A percentile compares a stretch with the other conserved stretches of the same genome.
Conservation (phyloP, 345 rosid genomes). For the Cardamine occulta region DNA sequence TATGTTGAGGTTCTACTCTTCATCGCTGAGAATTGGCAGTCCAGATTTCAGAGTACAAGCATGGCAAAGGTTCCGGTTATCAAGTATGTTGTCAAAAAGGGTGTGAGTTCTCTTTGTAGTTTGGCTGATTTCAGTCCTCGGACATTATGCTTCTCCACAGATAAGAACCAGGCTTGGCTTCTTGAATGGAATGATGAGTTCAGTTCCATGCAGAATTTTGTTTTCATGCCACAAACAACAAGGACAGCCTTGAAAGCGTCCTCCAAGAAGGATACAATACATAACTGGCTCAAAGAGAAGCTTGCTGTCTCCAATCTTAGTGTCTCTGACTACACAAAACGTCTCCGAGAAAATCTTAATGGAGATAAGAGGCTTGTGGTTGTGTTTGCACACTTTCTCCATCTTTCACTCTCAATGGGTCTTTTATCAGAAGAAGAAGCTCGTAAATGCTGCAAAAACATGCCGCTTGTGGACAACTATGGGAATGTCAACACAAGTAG, state of each 20-base stretch:
- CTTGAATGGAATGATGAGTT: slow-evolving; percentile 63
- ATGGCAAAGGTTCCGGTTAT: slow-evolving; percentile 54
- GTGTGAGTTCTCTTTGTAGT: slow-evolving; percentile 47
- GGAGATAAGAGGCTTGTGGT: slow-evolving; percentile 48
- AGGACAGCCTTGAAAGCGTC: slow-evolving; percentile 40
- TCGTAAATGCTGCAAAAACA: slow-evolving; percentile 31
- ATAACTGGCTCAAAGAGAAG: slow-evolving; percentile 50
- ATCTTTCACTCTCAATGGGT: slow-evolving; percentile 43
- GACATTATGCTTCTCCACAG: slow-evolving; percentile 37
- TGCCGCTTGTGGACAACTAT: slow-evolving; percentile 68
- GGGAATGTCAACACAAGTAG: slow-evolving; percentile 39
- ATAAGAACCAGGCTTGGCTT: slow-evolving; percentile 48
- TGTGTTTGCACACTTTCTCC: slow-evolving; percentile 61
- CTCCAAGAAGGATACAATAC: slow-evolving; percentile 32
- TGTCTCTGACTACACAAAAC: slow-evolving; percentile 45
- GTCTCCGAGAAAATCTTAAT: slow-evolving; percentile 25
- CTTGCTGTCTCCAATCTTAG: slow-evolving; percentile 17
- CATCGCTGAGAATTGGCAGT: slow-evolving; percentile 58
- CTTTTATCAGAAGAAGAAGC: slow-evolving; percentile 43
- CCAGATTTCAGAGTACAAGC: slow-evolving; percentile 42
- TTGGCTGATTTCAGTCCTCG: slow-evolving; percentile 26
- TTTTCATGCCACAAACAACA: slow-evolving; percentile 56
- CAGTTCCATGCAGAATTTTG: slow-evolving; percentile 36
- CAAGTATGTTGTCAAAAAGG: slow-evolving; percentile 51
- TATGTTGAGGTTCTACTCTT: slow-evolving; percentile 59